Evolutionary conservation across 345 rosid genomes (phyloP).

Genomic region (Melaleuca quinquenervia): DNA sequence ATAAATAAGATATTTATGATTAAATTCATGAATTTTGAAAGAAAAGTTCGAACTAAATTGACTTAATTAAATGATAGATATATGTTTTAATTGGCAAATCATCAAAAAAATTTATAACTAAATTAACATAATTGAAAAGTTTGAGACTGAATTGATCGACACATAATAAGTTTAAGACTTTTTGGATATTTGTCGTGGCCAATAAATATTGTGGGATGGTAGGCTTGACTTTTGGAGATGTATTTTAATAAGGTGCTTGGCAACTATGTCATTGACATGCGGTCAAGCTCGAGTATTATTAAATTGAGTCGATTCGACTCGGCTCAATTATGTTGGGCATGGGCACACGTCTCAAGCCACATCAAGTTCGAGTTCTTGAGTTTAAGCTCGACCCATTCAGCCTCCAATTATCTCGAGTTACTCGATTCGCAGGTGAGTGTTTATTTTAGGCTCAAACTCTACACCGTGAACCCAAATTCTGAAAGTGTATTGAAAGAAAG

Average conservation of each 20-base stretch:
- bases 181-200: not conserved
- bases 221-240: too few species aligned
- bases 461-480: not conserved
- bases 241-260: not conserved
- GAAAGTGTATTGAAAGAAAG: not conserved
- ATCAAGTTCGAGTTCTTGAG: not conserved
- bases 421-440: not conserved
- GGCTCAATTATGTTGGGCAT: not conserved
- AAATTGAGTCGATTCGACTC: not conserved
- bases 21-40: not conserved
- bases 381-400: not conserved
- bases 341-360: not conserved
- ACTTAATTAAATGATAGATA: too few species aligned
- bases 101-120: too few species aligned
- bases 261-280: not conserved
- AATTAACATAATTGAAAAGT: fast-evolving
- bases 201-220: too few species aligned
- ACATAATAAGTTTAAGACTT: fast-evolving
- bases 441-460: not conserved
- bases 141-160: fast-evolving
- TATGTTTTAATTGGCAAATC: not conserved
- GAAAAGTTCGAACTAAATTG: fast-evolving
- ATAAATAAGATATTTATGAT: fast-evolving
- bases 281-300: not conserved
- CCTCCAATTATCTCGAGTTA: not conserved